Evolutionary conservation across 2,329 filamentous ascomycete genomes (phyloP), one percentile per base, ranked within the genome.

Genomic region (Pseudogymnoascus sp.): DNA sequence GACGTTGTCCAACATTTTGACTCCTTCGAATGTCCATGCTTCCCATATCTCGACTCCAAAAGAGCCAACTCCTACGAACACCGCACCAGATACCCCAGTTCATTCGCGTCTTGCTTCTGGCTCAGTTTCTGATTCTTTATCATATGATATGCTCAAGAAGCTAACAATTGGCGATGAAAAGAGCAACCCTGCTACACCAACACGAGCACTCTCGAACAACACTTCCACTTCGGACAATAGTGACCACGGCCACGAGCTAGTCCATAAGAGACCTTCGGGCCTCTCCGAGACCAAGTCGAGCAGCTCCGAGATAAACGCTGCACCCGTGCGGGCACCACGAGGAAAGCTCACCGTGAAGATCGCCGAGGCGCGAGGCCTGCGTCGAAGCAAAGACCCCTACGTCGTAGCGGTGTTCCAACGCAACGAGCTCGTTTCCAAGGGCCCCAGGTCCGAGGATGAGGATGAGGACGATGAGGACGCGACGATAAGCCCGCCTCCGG

Each of bases 361-460:
- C 63, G 82, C 87, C 61, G 91, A 97, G 75, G 95, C 89, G 59
- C 84, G 91, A 71, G 91, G 90, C 9, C 78, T 99, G 62, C 84
- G 89, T 65, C 90, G 87, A 64, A 91, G 91, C 73, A 86, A 87
- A 65, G 91, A 97, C 71, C 95, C 95, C 1, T 99, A 99, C 71
- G 91, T 97, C 62, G 92, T 99, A 10, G 96, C 90, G 65, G 93
- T 97, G 26, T 99, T 97, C 72, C 95, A 99, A 75, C 90, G 91
- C 74, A 96, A 93, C 72, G 95, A 99, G 75, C 88, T 96, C 70
- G 96, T 99, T 63, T 97, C 95, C 0, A 88, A 90, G 63, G 91
- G 91, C 2, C 90, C 93, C 11, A 85, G 87, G 68, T 80, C 79
- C 63, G 82, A 85, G 64, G 83, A 83, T 36, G 80, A 80, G 63